Evolutionary conservation across 441 rosid genomes (phyloP).

Genomic region (Gossypium davidsonii): DNA sequence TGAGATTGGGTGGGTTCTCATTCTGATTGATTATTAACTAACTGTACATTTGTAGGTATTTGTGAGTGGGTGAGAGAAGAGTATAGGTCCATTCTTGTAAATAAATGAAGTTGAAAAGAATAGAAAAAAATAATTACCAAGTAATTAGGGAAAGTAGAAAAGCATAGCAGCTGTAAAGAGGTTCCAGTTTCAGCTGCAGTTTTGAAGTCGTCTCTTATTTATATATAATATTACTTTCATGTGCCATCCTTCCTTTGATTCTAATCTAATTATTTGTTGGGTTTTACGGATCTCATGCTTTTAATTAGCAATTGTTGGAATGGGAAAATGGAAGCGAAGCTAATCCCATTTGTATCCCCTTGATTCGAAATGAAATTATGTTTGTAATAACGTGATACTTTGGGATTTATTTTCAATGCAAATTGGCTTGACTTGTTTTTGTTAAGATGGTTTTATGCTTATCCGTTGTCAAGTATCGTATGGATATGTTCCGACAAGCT

Average conservation of each 20-base stretch:
- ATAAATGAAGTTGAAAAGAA: constrained; percentile 34
- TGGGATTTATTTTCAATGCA: no score
- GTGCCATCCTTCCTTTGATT: not conserved
- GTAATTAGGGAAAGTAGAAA: constrained; percentile 20
- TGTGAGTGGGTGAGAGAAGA: constrained; percentile 25
- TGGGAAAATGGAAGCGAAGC: no score
- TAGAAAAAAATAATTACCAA: constrained; percentile 21
- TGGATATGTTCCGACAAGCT: no score
- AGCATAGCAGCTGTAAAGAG: constrained; percentile 28
- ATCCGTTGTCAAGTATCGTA: no score
- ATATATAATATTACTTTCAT: not conserved
- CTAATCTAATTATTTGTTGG: not conserved
- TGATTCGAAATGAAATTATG: no score
- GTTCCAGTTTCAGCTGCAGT: constrained; percentile 42
- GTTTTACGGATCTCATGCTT: not conserved
- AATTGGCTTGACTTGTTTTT: no score
- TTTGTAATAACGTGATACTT: no score
- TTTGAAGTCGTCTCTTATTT: constrained; percentile 34
- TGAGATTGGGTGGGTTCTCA: not conserved
- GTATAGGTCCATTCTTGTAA: constrained; percentile 51
- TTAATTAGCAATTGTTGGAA: not conserved
- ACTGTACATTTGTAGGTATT: constrained; percentile 71
- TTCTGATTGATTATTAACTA: constrained; percentile 15
- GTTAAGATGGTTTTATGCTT: no score
- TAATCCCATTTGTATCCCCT: no score